phyloP scores from a whole-genome alignment of 495 filamentous ascomycete genomes.

The Xylaria scruposa region DNA sequence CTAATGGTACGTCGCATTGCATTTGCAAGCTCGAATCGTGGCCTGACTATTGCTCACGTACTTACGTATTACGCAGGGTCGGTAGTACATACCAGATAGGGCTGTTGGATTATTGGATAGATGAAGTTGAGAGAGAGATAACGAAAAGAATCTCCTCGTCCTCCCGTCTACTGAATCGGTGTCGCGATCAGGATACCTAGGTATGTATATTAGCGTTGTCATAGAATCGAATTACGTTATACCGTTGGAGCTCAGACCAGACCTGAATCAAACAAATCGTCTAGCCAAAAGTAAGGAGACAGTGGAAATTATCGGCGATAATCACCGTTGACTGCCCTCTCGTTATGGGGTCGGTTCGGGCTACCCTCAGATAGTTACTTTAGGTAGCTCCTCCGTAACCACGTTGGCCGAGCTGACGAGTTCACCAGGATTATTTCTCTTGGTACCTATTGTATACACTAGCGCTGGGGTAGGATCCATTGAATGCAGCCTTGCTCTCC shows the following conservation, averaged over 20 bases:
- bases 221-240: not conserved
- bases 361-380: too few relatives aligned
- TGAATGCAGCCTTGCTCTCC: not conserved
- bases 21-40: not conserved
- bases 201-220: not conserved
- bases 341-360: not conserved
- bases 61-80: not conserved
- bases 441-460: not conserved
- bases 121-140: not conserved
- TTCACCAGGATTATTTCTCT: not conserved
- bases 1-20: not conserved
- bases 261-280: not conserved
- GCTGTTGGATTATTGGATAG: not conserved
- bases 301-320: not conserved
- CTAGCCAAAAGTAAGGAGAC: not conserved
- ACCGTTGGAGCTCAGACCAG: not conserved
- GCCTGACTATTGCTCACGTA: not conserved
- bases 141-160: not conserved
- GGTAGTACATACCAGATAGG: not conserved
- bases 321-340: not conserved
- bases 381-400: not conserved
- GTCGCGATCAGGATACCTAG: not conserved
- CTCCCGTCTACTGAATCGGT: not conserved
- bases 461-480: too few relatives aligned
- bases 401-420: not conserved